Evolutionary conservation across 2,329 filamentous ascomycete species (phyloP).

Genomic region (Penicillium griseofulvum): DNA sequence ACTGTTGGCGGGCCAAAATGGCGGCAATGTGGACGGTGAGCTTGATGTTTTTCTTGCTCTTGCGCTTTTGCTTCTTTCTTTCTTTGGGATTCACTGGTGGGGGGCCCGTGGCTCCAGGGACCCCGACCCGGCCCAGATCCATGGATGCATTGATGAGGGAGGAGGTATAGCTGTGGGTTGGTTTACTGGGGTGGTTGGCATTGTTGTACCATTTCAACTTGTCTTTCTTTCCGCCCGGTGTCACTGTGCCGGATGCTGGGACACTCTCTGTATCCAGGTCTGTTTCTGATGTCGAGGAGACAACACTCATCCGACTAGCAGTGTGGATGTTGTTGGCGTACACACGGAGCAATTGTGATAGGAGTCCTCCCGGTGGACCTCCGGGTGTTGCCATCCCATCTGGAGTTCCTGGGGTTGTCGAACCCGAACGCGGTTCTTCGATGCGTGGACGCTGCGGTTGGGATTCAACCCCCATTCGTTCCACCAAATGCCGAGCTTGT

Average conservation of each 20-base stretch:
- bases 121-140: slow-evolving; percentile 25
- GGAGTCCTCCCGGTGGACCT: slow-evolving; percentile 51
- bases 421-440: slow-evolving; percentile 18
- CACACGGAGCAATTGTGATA: slow-evolving; percentile 67
- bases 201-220: slow-evolving; percentile 35
- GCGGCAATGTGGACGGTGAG: slow-evolving; percentile 61
- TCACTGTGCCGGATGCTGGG: slow-evolving; percentile 10
- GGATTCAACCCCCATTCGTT: slow-evolving; percentile 15
- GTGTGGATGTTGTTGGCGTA: slow-evolving; percentile 53
- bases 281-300: slow-evolving; percentile 13
- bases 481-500: slow-evolving; percentile 23
- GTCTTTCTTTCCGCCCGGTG: slow-evolving; percentile 22
- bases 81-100: slow-evolving; percentile 19
- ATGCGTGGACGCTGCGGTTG: background rate
- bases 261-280: slow-evolving; percentile 21
- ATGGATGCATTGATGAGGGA: slow-evolving; percentile 28
- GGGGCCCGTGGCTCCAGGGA: slow-evolving; percentile 23
- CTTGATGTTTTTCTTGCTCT: slow-evolving; percentile 42
- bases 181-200: slow-evolving; percentile 13
- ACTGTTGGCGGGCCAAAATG: slow-evolving; percentile 59
- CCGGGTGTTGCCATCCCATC: slow-evolving; percentile 17
- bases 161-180: slow-evolving; percentile 23
- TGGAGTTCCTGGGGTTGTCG: slow-evolving; percentile 14
- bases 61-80: slow-evolving; percentile 37
- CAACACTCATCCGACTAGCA: slow-evolving; percentile 24